Conservation (phyloP, 176 grass and related monocot genomes). For the Aegilops sharonensis region DNA sequence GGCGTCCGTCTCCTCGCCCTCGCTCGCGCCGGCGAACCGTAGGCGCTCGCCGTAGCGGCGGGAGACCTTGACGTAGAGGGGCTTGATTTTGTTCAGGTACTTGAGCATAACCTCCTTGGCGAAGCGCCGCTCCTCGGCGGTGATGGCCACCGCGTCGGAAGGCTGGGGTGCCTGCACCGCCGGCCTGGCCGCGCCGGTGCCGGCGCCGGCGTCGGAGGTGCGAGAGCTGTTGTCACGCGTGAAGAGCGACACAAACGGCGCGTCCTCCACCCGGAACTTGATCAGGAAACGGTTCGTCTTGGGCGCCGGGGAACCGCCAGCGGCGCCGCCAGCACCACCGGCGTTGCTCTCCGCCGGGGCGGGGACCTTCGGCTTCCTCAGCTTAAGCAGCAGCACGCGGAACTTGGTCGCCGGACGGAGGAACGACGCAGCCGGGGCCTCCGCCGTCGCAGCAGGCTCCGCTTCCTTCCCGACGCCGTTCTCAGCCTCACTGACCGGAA, state of each 20-base stretch:
- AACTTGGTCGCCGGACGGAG: constrained; percentile 74
- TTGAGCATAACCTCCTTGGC: constrained; percentile 71
- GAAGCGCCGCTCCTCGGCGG: constrained; percentile 65
- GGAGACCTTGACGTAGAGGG: constrained; percentile 77
- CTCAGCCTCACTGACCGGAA: neutral
- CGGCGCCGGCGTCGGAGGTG: constrained; percentile 35
- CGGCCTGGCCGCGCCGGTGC: neutral
- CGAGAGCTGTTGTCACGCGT: constrained; percentile 72
- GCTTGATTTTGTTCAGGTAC: constrained; percentile 90
- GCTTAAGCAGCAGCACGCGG: constrained; percentile 71
- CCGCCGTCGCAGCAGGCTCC: neutral
- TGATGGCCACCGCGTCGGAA: constrained; percentile 19
- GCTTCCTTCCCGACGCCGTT: constrained; percentile 5
- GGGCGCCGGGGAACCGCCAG: neutral
- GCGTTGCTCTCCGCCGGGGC: neutral
- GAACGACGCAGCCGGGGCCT: constrained; percentile 26
- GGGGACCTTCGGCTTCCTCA: constrained; percentile 46
- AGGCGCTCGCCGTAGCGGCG: constrained; percentile 69
- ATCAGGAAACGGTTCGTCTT: constrained; percentile 64
- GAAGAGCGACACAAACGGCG: constrained; percentile 70
- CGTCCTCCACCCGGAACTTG: constrained; percentile 73
- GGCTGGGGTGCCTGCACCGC: neutral
- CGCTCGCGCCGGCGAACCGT: constrained; percentile 39
- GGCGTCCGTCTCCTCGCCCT: constrained; percentile 55
- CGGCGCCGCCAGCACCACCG: neutral